These are phyloP conservation scores for Camellia oleifera DNA, from an alignment of 179 eudicot genomes.

Conservation along the genomic window DNA sequence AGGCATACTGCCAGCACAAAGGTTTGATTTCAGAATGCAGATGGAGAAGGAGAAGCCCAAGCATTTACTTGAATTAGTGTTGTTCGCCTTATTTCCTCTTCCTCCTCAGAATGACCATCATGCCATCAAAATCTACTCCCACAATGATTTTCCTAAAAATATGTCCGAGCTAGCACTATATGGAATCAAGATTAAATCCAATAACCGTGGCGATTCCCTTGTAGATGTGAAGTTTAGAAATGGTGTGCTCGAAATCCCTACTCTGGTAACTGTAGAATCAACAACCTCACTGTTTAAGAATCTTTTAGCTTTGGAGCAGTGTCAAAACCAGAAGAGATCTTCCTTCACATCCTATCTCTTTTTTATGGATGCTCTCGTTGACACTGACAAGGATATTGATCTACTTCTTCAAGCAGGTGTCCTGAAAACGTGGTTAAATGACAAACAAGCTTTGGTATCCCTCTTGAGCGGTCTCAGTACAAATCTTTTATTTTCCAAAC, in stretches of 20 bases:
- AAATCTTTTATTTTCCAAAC: background rate
- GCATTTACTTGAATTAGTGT: background rate
- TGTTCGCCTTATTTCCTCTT: background rate
- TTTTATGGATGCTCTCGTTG: background rate
- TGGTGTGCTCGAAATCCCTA: background rate
- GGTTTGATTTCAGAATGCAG: too few species aligned
- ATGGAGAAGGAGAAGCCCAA: background rate
- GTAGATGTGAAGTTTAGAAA: background rate
- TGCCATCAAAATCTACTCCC: background rate
- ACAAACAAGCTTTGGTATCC: background rate
- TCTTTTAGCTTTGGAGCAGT: background rate
- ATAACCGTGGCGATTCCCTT: background rate
- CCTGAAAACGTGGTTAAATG: background rate
- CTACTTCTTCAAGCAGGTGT: background rate
- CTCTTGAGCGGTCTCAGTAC: background rate
- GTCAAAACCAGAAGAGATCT: background rate
- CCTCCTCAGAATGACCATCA: background rate
- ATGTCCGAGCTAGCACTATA: background rate
- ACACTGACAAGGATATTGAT: background rate
- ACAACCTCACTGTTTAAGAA: background rate
- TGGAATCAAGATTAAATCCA: background rate
- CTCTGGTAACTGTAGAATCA: background rate
- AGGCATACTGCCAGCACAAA: background rate
- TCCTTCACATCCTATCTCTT: background rate
- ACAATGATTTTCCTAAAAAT: background rate